Evolutionary conservation across 352 stramenopile species (phyloP).

Genomic region (Albugo candida): DNA sequence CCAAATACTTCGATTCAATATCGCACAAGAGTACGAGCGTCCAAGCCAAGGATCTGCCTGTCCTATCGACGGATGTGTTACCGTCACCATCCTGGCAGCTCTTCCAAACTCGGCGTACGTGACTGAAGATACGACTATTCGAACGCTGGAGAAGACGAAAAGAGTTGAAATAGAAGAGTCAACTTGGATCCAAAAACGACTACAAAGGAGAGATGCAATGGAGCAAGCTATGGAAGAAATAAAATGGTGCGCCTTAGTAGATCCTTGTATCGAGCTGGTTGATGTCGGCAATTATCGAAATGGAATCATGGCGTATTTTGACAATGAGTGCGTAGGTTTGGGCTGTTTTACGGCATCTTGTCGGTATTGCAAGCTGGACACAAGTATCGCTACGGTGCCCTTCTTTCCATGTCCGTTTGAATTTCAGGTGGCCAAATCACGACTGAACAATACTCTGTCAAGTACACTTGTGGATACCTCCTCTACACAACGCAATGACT

Average conservation of each 20-base stretch:
- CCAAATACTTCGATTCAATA: conserved; percentile 6
- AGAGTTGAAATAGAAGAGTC: neutral
- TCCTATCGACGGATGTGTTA: conserved; percentile 10
- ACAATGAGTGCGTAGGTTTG: conserved; percentile 14
- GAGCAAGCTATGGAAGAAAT: conserved; percentile 1
- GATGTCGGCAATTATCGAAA: conserved; percentile 14
- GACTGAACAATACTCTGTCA: neutral
- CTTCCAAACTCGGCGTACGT: conserved; percentile 5
- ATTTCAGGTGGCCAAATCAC: neutral
- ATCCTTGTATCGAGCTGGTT: conserved; percentile 5
- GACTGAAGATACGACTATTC: neutral
- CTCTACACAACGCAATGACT: neutral
- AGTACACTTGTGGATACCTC: neutral
- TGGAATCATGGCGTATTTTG: conserved; percentile 13
- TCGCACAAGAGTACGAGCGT: conserved; percentile 8
- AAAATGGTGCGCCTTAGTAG: conserved; percentile 17
- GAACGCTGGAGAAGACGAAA: neutral
- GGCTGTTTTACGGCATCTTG: conserved; percentile 18
- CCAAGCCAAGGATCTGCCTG: conserved; percentile 4
- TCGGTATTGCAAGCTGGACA: conserved; percentile 17
- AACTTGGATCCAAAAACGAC: neutral
- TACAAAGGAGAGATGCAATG: conserved; percentile 2
- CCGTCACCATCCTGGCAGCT: conserved; percentile 7
- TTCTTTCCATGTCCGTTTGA: conserved; percentile 19
- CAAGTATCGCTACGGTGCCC: conserved; percentile 8